phyloP scores from a whole-genome alignment of 2,329 filamentous ascomycete genomes.

The Leptographium galeiforme region DNA sequence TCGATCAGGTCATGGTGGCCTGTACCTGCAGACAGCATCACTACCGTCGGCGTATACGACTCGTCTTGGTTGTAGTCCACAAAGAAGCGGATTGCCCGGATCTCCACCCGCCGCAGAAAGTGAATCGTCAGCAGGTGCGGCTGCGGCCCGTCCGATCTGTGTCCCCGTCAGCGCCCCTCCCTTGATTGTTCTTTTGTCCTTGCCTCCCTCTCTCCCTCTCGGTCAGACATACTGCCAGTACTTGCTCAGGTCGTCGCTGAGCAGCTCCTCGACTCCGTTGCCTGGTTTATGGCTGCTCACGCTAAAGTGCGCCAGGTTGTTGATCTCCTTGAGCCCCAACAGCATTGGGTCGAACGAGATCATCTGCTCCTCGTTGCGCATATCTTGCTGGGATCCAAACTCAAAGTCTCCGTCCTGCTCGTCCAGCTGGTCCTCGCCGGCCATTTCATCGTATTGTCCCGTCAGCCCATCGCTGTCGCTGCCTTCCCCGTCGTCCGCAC shows the following conservation, averaged over 20 bases:
- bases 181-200: too few relatives aligned
- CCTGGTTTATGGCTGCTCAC: constrained; percentile 73
- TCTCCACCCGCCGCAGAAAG: constrained; percentile 71
- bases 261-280: constrained; percentile 63
- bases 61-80: constrained; percentile 90
- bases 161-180: background rate
- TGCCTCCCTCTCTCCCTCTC: background rate
- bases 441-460: constrained; percentile 7
- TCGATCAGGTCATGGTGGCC: constrained; percentile 84
- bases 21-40: constrained; percentile 78
- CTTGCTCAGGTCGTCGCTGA: constrained; percentile 55
- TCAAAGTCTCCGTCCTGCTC: constrained; percentile 6
- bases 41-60: constrained; percentile 90
- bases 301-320: constrained; percentile 70
- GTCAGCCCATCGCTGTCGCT: constrained; percentile 11
- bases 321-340: constrained; percentile 64
- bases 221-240: constrained; percentile 59
- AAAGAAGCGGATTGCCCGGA: constrained; percentile 66
- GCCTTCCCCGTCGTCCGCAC: constrained; percentile 7
- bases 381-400: constrained; percentile 2
- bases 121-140: constrained; percentile 69
- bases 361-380: constrained; percentile 8
- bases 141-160: constrained; percentile 68
- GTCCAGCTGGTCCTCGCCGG: constrained; percentile 5
- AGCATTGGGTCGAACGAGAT: constrained; percentile 36